phyloP scores from a whole-genome alignment of 495 filamentous ascomycete genomes.

The Alectoria sarmentosa region DNA sequence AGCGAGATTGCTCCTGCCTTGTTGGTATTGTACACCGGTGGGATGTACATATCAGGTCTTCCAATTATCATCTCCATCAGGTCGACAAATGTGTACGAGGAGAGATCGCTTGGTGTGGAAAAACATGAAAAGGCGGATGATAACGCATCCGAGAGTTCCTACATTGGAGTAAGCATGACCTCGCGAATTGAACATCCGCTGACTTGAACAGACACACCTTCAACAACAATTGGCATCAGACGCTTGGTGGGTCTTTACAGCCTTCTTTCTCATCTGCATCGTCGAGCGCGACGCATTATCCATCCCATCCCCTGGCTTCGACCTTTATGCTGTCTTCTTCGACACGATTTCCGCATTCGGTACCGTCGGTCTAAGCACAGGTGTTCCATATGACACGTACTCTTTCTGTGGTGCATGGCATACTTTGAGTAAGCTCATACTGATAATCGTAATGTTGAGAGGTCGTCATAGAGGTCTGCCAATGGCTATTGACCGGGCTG shows the following conservation, averaged over 20 bases:
- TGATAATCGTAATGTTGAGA: background rate
- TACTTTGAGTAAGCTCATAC: background rate
- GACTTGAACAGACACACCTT: background rate
- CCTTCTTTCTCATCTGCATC: slow-evolving; percentile 7
- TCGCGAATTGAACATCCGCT: background rate
- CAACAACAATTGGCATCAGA: background rate
- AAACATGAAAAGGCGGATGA: background rate
- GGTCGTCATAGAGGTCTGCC: background rate
- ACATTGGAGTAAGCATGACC: background rate
- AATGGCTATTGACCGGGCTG: background rate
- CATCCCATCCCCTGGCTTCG: slow-evolving; percentile 2
- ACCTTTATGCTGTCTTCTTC: slow-evolving; percentile 1
- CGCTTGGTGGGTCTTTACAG: background rate
- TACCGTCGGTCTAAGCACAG: background rate
- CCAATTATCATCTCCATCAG: background rate
- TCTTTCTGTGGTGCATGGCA: slow-evolving; percentile 7
- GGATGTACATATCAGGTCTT: background rate
- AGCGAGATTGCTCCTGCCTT: background rate
- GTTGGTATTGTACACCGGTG: background rate
- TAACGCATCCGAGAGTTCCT: background rate
- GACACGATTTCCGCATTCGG: slow-evolving; percentile 3
- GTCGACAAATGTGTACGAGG: background rate
- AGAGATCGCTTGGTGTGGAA: background rate
- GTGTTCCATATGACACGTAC: background rate
- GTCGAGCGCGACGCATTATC: background rate